A percentile compares a stretch with the other conserved stretches of the same genome.
These are phyloP conservation scores for Sordariomycetes sp. DNA, from an alignment of 2,329 filamentous ascomycete genomes.

Conservation along the genomic window DNA sequence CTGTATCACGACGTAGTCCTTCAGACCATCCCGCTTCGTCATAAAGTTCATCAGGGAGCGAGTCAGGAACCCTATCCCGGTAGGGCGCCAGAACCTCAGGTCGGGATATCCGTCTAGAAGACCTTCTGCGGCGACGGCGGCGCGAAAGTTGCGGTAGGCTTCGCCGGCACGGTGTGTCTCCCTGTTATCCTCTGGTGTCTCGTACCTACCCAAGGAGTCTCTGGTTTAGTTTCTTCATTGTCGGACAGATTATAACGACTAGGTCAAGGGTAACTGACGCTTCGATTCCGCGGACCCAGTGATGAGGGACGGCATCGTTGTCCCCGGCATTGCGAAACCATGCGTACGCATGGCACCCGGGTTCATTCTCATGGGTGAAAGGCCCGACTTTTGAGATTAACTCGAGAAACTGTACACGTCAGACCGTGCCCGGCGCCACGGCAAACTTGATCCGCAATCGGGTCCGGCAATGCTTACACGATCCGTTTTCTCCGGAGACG, in stretches of 20 bases:
- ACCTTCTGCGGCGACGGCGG: slow-evolving; percentile 4
- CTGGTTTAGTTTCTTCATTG: too few species aligned
- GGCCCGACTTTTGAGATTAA: slow-evolving; percentile 7
- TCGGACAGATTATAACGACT: background rate
- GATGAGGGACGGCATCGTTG: slow-evolving; percentile 8
- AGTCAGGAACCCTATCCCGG: background rate
- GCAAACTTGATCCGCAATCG: too few species aligned
- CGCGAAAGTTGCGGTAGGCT: slow-evolving; percentile 9
- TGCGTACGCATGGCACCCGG: slow-evolving; percentile 6
- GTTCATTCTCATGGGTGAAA: slow-evolving; percentile 5
- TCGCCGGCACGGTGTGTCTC: slow-evolving; percentile 7
- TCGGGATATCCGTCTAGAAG: slow-evolving; percentile 8
- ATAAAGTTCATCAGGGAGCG: slow-evolving; percentile 5
- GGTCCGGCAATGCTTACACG: too few species aligned
- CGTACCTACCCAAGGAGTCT: background rate
- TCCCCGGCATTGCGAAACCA: slow-evolving; percentile 10
- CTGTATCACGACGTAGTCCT: too few species aligned
- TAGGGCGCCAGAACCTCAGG: slow-evolving; percentile 7
- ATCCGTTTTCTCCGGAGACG: too few species aligned
- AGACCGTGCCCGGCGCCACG: too few species aligned
- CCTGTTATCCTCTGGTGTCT: slow-evolving; percentile 2
- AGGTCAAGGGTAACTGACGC: slow-evolving; percentile 5
- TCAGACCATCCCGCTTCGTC: background rate
- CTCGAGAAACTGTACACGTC: slow-evolving; percentile 6
- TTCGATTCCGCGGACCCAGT: slow-evolving; percentile 10